Conservation (phyloP, 495 filamentous ascomycete genomes). For the Cairneyella variabilis region DNA sequence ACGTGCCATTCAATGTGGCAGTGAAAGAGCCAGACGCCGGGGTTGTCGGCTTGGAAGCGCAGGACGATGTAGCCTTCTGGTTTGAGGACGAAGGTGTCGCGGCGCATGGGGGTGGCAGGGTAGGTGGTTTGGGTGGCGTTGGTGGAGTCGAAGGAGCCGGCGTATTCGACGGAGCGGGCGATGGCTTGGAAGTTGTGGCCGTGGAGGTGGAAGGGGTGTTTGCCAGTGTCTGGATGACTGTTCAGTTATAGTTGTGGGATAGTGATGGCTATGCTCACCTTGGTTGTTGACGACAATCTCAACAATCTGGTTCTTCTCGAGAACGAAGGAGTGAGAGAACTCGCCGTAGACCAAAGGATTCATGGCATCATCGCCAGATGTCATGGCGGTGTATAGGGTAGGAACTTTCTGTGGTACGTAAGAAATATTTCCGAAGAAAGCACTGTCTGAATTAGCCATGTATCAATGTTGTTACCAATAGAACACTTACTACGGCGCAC, state of each 20-base stretch:
- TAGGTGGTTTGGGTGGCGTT: neutral
- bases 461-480: neutral
- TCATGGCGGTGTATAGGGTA: constrained; percentile 71
- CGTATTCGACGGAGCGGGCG: constrained; percentile 44
- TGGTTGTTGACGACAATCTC: constrained; percentile 80
- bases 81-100: constrained; percentile 52
- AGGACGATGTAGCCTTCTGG: constrained; percentile 54
- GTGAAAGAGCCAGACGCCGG: constrained; percentile 42
- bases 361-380: constrained; percentile 56
- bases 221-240: constrained; percentile 23
- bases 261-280: constrained; percentile 18
- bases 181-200: constrained; percentile 51
- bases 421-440: constrained; percentile 78
- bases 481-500: constrained; percentile 62
- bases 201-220: constrained; percentile 53
- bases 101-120: constrained; percentile 36
- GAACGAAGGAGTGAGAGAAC: constrained; percentile 65
- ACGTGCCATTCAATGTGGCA: constrained; percentile 35
- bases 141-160: neutral
- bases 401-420: constrained; percentile 75
- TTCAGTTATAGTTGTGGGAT: constrained; percentile 6
- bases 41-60: constrained; percentile 63
- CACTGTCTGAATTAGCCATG: constrained; percentile 37
- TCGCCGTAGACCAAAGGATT: constrained; percentile 68
- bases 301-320: constrained; percentile 63